Evolutionary conservation across 1,284 basidiomycete species (phyloP).

Genomic region (Cutaneotrichosporon cutaneum): DNA sequence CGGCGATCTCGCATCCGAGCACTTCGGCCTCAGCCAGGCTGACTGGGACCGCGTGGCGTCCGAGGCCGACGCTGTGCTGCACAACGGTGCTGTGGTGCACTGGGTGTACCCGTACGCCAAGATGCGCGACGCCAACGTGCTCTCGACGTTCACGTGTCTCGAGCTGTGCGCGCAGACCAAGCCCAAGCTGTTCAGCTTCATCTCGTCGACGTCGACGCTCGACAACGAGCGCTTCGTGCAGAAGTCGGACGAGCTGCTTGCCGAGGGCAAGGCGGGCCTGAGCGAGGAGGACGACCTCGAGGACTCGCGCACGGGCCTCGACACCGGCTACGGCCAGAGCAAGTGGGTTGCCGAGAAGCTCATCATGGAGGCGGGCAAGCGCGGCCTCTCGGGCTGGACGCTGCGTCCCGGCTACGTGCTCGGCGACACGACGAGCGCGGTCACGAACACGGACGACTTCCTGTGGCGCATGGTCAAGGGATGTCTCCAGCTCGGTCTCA

Average conservation of each 20-base stretch:
- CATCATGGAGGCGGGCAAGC: constrained; percentile 81
- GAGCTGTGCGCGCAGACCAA: constrained; percentile 71
- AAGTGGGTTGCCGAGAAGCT: constrained; percentile 99
- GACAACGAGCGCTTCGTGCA: constrained; percentile 88
- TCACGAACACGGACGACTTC: constrained; percentile 99
- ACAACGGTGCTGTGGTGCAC: constrained; percentile 97
- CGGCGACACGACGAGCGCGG: constrained; percentile 83
- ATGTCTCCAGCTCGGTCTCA: constrained; percentile 89
- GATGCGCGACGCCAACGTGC: constrained; percentile 85
- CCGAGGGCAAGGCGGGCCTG: constrained; percentile 63
- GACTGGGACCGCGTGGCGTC: constrained; percentile 69
- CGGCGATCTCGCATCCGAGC: constrained; percentile 79
- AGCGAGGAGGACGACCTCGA: constrained; percentile 90
- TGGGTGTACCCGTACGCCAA: constrained; percentile 99
- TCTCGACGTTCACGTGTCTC: constrained; percentile 80
- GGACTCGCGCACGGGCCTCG: constrained; percentile 71
- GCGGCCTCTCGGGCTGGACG: constrained; percentile 84
- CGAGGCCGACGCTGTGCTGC: constrained; percentile 82
- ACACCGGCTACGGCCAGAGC: constrained; percentile 92
- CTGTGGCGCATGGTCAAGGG: constrained; percentile 98
- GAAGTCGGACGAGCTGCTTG: constrained; percentile 70
- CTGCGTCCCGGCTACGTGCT: constrained; percentile 95
- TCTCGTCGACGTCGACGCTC: constrained; percentile 90
- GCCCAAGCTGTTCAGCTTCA: constrained; percentile 82
- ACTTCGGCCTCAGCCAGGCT: constrained; percentile 69